Conservation (phyloP, 495 filamentous ascomycete species). For the Aspergillus panamensis region DNA sequence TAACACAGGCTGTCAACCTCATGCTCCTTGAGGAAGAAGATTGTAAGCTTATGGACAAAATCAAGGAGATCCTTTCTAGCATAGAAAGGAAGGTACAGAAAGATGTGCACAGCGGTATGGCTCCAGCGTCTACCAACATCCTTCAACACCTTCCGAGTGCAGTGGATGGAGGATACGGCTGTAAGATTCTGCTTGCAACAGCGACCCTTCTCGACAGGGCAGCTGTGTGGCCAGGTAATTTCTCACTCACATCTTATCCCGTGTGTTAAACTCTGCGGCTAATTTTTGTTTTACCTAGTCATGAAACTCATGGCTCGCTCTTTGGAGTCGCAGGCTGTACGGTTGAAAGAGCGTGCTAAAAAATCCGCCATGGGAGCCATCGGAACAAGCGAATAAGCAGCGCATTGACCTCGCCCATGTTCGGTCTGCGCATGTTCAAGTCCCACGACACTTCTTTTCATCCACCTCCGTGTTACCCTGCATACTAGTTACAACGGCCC, state of each 20-base stretch:
- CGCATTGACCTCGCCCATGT: background rate
- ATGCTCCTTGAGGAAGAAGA: slow-evolving; percentile 94
- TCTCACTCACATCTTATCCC: slow-evolving; percentile 5
- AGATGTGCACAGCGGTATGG: slow-evolving; percentile 44
- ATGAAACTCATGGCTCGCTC: slow-evolving; percentile 85
- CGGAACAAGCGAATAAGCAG: background rate
- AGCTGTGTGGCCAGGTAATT: slow-evolving; percentile 87
- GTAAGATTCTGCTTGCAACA: slow-evolving; percentile 81
- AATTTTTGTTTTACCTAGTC: slow-evolving; percentile 44
- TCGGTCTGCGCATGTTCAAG: background rate
- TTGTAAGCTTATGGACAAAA: slow-evolving; percentile 78
- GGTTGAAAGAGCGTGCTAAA: slow-evolving; percentile 70
- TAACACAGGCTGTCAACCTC: slow-evolving; percentile 71
- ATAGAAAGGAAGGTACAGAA: slow-evolving; percentile 76
- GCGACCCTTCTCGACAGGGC: slow-evolving; percentile 87
- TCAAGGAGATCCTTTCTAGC: slow-evolving; percentile 73
- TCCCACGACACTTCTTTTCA: background rate
- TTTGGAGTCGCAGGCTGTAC: slow-evolving; percentile 78
- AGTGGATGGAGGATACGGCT: slow-evolving; percentile 69
- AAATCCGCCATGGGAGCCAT: slow-evolving; percentile 52
- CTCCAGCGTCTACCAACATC: slow-evolving; percentile 49
- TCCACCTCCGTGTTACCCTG: background rate
- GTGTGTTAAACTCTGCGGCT: slow-evolving; percentile 28
- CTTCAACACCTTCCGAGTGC: slow-evolving; percentile 55
- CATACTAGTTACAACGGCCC: background rate